These are phyloP conservation scores for Colletotrichum higginsianum DNA, from an alignment of 2,329 filamentous ascomycete genomes.

Conservation along the genomic window DNA sequence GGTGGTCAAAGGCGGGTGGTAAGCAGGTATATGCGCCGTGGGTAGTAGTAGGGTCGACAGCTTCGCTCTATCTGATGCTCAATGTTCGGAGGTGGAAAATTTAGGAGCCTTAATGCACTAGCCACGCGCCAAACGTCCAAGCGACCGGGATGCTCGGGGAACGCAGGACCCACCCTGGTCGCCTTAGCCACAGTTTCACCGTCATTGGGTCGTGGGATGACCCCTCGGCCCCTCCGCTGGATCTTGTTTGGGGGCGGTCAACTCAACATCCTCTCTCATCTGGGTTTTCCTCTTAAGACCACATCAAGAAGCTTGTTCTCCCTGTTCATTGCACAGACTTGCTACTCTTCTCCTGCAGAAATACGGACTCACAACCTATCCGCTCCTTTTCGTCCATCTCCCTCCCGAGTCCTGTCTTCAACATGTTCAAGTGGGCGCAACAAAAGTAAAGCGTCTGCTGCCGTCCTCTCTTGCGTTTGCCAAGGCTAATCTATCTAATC, in stretches of 20 bases:
- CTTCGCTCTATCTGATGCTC: conserved; percentile 24
- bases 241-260: conserved; percentile 37
- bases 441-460: conserved; percentile 75
- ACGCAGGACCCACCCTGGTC: conserved; percentile 28
- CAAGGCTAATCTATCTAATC: conserved; percentile 40
- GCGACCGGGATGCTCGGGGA: conserved; percentile 41
- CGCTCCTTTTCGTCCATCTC: not conserved
- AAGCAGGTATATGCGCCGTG: conserved; percentile 27
- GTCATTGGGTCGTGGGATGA: conserved; percentile 43
- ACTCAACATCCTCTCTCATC: conserved; percentile 36
- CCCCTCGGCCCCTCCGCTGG: conserved; percentile 40
- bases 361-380: not conserved
- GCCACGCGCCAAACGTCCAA: conserved; percentile 41
- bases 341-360: conserved; percentile 11
- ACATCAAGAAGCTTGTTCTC: conserved; percentile 36
- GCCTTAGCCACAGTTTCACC: conserved; percentile 42
- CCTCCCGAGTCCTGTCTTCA: conserved; percentile 46
- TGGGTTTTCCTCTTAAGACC: conserved; percentile 33
- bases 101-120: conserved; percentile 41
- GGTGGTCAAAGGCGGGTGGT: not conserved
- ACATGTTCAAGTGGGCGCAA: conserved; percentile 96
- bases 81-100: conserved; percentile 40
- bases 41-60: not conserved
- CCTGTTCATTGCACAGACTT: conserved; percentile 8
- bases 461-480: conserved; percentile 44